Percentiles rank a stretch among this genome's conserved stretches.
phyloP scores from a whole-genome alignment of 2,329 filamentous ascomycete species.

The Lachnellula subtilissima region DNA sequence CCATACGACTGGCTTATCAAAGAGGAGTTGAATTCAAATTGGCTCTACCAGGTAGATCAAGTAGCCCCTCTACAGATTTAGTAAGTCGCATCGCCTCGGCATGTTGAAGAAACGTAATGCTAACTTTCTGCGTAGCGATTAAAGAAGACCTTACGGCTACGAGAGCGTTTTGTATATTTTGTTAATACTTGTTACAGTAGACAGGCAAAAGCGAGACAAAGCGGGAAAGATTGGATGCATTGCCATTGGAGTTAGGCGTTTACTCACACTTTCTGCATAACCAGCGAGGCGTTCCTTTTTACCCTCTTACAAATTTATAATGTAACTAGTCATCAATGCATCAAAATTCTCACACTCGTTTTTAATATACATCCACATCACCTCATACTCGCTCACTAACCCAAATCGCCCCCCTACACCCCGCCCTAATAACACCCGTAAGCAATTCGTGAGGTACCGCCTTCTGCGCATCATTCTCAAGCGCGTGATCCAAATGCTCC shows the following conservation, averaged over 20 bases:
- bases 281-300: constrained; percentile 10
- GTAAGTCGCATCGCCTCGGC: constrained; percentile 48
- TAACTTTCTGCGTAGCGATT: constrained; percentile 19
- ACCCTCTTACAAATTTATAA: background rate
- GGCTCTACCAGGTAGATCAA: constrained; percentile 94
- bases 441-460: constrained; percentile 86
- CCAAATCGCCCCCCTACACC: constrained; percentile 90
- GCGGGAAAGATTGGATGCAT: constrained; percentile 2
- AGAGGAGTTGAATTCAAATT: constrained; percentile 90
- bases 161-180: constrained; percentile 17
- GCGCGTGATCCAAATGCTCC: constrained; percentile 92
- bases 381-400: constrained; percentile 67
- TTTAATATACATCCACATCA: background rate
- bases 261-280: constrained; percentile 14
- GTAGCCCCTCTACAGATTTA: constrained; percentile 97
- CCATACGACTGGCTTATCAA: constrained; percentile 93
- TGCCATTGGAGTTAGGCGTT: constrained; percentile 10
- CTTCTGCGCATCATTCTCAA: constrained; percentile 87
- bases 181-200: background rate
- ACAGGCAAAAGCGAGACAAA: background rate
- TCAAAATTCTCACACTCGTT: background rate
- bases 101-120: background rate
- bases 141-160: constrained; percentile 12
- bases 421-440: constrained; percentile 81
- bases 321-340: constrained; percentile 10